Percentiles rank a stretch among this genome's conserved stretches.
Conservation (phyloP, 192 early-diverging fungal genomes). For the Backusella liffmaniae region DNA sequence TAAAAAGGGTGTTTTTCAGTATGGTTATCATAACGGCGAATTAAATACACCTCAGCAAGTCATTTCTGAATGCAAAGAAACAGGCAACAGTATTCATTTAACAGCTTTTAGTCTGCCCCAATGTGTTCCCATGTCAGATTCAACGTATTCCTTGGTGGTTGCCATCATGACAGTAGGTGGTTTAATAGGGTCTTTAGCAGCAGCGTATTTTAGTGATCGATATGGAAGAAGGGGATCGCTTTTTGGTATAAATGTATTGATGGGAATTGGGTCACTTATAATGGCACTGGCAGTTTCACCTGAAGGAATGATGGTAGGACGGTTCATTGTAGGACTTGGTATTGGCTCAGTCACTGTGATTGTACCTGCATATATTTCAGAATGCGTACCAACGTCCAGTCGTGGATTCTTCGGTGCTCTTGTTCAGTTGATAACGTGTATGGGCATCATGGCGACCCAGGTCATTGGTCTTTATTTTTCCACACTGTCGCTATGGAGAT, state of each 20-base stretch:
- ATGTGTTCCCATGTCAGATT: conserved; percentile 70
- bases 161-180: conserved; percentile 71
- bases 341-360: conserved; percentile 75
- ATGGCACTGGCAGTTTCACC: conserved; percentile 58
- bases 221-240: conserved; percentile 70
- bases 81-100: background rate
- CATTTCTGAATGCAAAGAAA: conserved; percentile 43
- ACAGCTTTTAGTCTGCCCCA: conserved; percentile 41
- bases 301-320: conserved; percentile 54
- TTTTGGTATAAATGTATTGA: conserved; percentile 65
- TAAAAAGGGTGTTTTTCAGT: conserved; percentile 50
- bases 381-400: conserved; percentile 64
- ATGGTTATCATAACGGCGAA: conserved; percentile 61
- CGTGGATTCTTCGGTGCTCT: conserved; percentile 77
- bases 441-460: conserved; percentile 78
- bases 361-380: conserved; percentile 80
- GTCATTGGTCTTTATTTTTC: conserved; percentile 63
- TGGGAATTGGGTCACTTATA: conserved; percentile 58
- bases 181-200: conserved; percentile 71
- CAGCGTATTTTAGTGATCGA: conserved; percentile 58
- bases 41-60: conserved; percentile 55
- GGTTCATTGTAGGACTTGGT: conserved; percentile 76
- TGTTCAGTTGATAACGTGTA: conserved; percentile 83
- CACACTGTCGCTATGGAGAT: conserved; percentile 66
- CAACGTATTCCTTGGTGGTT: conserved; percentile 55